Percentiles rank a stretch among this genome's conserved stretches.
These are phyloP conservation scores for Aspergillus arachidicola DNA, from an alignment of 2,329 filamentous ascomycete genomes.

Conservation along the genomic window DNA sequence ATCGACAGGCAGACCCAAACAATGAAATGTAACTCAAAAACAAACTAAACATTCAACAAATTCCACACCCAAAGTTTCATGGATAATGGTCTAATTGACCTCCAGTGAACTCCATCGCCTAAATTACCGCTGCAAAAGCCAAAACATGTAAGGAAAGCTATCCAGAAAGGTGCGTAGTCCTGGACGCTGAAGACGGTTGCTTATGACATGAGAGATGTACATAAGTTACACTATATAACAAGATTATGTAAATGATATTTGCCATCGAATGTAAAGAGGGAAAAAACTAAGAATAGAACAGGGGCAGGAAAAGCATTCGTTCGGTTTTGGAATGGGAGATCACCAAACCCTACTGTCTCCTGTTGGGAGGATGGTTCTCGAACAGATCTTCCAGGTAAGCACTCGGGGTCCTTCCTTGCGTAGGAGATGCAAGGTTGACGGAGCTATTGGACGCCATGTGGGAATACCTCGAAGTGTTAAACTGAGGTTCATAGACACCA, in stretches of 20 bases:
- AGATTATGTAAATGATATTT: background rate
- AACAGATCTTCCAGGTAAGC: conserved; percentile 89
- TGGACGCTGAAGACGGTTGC: background rate
- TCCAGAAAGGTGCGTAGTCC: background rate
- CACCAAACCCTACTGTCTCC: conserved; percentile 7
- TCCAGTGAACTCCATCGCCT: background rate
- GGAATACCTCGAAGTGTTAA: conserved; percentile 29
- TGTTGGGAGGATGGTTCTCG: conserved; percentile 62
- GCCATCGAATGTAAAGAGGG: background rate
- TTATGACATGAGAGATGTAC: background rate
- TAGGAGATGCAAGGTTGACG: conserved; percentile 64
- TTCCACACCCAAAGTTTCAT: background rate
- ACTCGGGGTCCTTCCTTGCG: conserved; percentile 76
- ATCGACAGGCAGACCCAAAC: background rate
- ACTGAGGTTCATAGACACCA: conserved; percentile 39
- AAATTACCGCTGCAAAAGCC: background rate
- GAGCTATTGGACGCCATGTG: conserved; percentile 57
- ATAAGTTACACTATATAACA: conserved; percentile 2
- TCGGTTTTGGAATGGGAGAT: background rate
- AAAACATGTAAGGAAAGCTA: background rate
- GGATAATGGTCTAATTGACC: background rate
- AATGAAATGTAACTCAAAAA: background rate
- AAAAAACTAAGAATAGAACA: background rate
- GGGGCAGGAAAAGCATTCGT: background rate
- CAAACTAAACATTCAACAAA: background rate